A percentile compares a stretch with the other conserved stretches of the same genome.
Conservation (phyloP, 129 eudicot genomes). For the Erigeron canadensis region DNA sequence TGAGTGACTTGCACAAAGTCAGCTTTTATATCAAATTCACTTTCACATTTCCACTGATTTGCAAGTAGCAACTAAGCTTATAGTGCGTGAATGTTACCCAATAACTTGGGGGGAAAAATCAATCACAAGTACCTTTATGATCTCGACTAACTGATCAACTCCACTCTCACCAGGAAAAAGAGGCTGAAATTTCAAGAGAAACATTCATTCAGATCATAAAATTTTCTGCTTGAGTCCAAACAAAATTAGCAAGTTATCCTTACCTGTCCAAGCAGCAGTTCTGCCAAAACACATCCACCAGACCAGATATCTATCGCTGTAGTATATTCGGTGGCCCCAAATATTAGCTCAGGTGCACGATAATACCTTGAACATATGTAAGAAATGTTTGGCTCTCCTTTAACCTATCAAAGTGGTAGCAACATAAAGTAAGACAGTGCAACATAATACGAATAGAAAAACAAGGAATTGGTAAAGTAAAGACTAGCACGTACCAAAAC, state of each 20-base stretch:
- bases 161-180: conserved; percentile 64
- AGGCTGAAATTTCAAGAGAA: conserved; percentile 32
- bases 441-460: conserved; percentile 8
- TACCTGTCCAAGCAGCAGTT: conserved; percentile 60
- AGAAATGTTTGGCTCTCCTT: conserved; percentile 84
- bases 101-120: neutral
- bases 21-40: too few species aligned
- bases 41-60: too few species aligned
- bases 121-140: conserved; percentile 59
- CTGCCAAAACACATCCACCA: conserved; percentile 63
- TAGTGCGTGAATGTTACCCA: neutral
- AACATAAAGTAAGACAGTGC: conserved; percentile 12
- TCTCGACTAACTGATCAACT: conserved; percentile 91
- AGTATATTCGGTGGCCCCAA: conserved; percentile 75
- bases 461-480: neutral
- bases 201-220: conserved; percentile 20
- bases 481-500: conserved; percentile 53
- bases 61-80: too few species aligned
- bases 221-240: neutral
- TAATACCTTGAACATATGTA: conserved; percentile 73
- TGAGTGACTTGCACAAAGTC: too few species aligned
- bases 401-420: conserved; percentile 41
- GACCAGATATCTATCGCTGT: conserved; percentile 69
- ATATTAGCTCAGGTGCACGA: conserved; percentile 50
- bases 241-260: neutral